Percentiles rank a stretch among this genome's conserved stretches.
phyloP scores from a whole-genome alignment of 2,329 filamentous ascomycete genomes.

The Alternaria longipes region DNA sequence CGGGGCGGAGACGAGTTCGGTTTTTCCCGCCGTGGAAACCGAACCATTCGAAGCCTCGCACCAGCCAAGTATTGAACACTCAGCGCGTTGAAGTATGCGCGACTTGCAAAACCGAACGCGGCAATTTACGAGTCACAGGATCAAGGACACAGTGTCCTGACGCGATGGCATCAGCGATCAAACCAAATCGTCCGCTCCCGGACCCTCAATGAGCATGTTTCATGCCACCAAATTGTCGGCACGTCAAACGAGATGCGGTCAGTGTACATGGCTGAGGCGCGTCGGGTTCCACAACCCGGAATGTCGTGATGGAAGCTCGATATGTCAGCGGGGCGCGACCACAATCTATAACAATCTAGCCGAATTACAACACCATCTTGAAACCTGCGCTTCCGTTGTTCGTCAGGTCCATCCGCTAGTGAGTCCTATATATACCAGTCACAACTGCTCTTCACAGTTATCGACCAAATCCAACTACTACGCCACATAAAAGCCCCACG shows the following conservation, averaged over 20 bases:
- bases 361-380: constrained; percentile 43
- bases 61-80: background rate
- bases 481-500: constrained; percentile 9
- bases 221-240: constrained; percentile 34
- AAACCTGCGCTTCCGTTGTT: constrained; percentile 44
- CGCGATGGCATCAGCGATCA: background rate
- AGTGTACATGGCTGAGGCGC: constrained; percentile 33
- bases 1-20: background rate
- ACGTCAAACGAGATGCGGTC: constrained; percentile 17
- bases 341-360: constrained; percentile 47
- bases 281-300: constrained; percentile 37
- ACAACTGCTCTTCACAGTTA: constrained; percentile 5
- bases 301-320: constrained; percentile 26
- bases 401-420: constrained; percentile 16
- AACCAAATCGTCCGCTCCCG: background rate
- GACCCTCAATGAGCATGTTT: constrained; percentile 46
- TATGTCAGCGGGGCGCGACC: constrained; percentile 40
- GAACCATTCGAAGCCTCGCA: background rate
- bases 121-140: background rate
- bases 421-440: constrained; percentile 26
- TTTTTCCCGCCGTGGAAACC: background rate
- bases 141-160: constrained; percentile 19
- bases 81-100: background rate
- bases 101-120: background rate
- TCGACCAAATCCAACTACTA: constrained; percentile 4